A percentile compares a stretch with the other conserved stretches of the same genome.
Conservation (phyloP, 148 eudicot species). For the Camellia japonica region DNA sequence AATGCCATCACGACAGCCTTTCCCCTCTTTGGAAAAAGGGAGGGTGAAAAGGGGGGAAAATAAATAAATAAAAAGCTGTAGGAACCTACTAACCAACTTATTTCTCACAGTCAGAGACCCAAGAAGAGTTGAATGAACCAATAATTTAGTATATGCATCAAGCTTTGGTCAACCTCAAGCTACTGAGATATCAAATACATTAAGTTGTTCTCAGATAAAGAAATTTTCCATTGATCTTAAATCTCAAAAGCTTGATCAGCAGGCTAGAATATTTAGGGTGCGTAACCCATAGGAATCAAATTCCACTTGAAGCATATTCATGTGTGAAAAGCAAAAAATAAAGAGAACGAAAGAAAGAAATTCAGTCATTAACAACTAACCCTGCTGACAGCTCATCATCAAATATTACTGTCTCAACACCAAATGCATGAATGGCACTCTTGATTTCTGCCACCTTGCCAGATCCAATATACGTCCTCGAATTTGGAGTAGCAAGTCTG, state of each 20-base stretch:
- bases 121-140: conserved; percentile 4
- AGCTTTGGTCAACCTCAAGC: background rate
- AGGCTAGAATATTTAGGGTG: background rate
- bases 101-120: background rate
- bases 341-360: background rate
- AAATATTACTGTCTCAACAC: conserved; percentile 88
- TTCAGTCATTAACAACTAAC: conserved; percentile 36
- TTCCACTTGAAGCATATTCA: background rate
- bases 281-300: background rate
- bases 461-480: conserved; percentile 88
- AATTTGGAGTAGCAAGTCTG: conserved; percentile 74
- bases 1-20: no score
- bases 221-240: background rate
- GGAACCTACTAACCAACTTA: background rate
- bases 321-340: background rate
- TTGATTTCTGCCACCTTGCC: conserved; percentile 95
- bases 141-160: background rate
- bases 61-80: background rate
- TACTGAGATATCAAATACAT: background rate
- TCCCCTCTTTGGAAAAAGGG: no score
- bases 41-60: no score
- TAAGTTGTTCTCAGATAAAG: background rate
- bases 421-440: conserved; percentile 79
- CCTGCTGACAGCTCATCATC: conserved; percentile 98
- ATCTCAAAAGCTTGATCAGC: background rate